Evolutionary conservation across 2,329 filamentous ascomycete species (phyloP).

Genomic region (Pseudopithomyces chartarum): DNA sequence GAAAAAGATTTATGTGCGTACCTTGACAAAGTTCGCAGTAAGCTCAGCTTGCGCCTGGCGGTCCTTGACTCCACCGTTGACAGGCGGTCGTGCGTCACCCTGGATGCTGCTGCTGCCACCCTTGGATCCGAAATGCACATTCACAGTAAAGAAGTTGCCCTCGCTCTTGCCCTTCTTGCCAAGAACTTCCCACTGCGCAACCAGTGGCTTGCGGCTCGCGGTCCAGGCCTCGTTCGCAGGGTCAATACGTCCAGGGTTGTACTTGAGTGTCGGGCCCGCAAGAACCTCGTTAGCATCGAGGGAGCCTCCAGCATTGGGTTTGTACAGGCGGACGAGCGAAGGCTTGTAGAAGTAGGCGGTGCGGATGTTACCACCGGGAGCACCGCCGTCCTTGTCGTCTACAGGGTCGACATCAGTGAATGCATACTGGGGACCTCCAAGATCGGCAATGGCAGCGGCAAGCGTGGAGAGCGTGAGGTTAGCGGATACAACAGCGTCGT

Average conservation of each 20-base stretch:
- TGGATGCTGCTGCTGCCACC: slow-evolving; percentile 68
- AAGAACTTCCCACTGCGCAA: slow-evolving; percentile 67
- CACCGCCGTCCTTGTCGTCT: slow-evolving; percentile 67
- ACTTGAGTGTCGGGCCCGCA: slow-evolving; percentile 62
- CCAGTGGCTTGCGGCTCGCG: slow-evolving; percentile 69
- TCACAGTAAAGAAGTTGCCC: slow-evolving; percentile 68
- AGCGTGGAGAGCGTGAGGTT: slow-evolving; percentile 66
- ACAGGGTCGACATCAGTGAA: slow-evolving; percentile 65
- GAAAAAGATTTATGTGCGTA: slow-evolving; percentile 12
- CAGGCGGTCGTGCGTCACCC: slow-evolving; percentile 68
- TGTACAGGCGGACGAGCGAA: slow-evolving; percentile 62
- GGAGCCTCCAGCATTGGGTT: slow-evolving; percentile 61
- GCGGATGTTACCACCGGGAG: slow-evolving; percentile 74
- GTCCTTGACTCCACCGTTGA: slow-evolving; percentile 67
- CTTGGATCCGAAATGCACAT: slow-evolving; percentile 72
- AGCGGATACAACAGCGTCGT: slow-evolving; percentile 63
- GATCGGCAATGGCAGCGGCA: slow-evolving; percentile 55
- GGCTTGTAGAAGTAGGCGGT: slow-evolving; percentile 72
- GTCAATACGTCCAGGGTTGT: slow-evolving; percentile 72
- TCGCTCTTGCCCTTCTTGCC: slow-evolving; percentile 53
- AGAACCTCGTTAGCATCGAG: slow-evolving; percentile 64
- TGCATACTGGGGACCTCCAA: slow-evolving; percentile 59
- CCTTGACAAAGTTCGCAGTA: slow-evolving; percentile 54
- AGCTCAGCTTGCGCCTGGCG: slow-evolving; percentile 62
- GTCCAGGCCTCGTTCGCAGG: slow-evolving; percentile 65